A percentile compares a stretch with the other conserved stretches of the same genome.
phyloP scores from a whole-genome alignment of 2,329 filamentous ascomycete species.

The Alternaria sp. region DNA sequence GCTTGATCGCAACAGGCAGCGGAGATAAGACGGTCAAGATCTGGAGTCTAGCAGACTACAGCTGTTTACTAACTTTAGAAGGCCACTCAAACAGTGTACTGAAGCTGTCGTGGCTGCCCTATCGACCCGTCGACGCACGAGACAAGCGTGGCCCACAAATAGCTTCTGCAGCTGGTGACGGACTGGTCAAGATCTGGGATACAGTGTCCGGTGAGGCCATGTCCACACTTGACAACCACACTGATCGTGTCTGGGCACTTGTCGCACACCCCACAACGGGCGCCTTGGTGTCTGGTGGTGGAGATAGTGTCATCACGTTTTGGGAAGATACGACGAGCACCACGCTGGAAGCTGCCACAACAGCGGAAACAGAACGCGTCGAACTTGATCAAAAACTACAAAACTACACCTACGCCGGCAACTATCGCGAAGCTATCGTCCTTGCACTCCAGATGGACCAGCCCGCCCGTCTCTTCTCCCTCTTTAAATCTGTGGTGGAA shows the following conservation, averaged over 20 bases:
- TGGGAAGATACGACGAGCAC: constrained; percentile 91
- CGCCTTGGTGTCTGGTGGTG: constrained; percentile 86
- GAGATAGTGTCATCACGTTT: constrained; percentile 91
- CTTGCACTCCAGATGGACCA: constrained; percentile 94
- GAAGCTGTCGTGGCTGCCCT: constrained; percentile 87
- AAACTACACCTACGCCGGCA: constrained; percentile 87
- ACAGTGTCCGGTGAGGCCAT: constrained; percentile 83
- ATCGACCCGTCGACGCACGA: constrained; percentile 49
- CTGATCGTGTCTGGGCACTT: constrained; percentile 92
- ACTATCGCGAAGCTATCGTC: constrained; percentile 91
- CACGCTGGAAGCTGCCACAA: constrained; percentile 77
- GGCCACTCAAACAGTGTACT: constrained; percentile 95
- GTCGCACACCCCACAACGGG: constrained; percentile 70
- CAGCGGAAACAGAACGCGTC: constrained; percentile 78
- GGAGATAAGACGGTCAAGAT: constrained; percentile 96
- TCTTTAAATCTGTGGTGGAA: constrained; percentile 83
- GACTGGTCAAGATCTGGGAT: constrained; percentile 96
- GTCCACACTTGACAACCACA: constrained; percentile 94
- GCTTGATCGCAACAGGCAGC: constrained; percentile 86
- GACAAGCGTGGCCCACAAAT: constrained; percentile 72
- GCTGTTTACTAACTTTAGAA: constrained; percentile 91
- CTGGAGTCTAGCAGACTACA: constrained; percentile 93
- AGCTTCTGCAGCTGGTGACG: constrained; percentile 89
- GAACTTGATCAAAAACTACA: constrained; percentile 95
- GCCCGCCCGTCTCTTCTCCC: constrained; percentile 80